Evolutionary conservation across 257 asterid species (phyloP).

Genomic region (Nicotiana sylvestris): DNA sequence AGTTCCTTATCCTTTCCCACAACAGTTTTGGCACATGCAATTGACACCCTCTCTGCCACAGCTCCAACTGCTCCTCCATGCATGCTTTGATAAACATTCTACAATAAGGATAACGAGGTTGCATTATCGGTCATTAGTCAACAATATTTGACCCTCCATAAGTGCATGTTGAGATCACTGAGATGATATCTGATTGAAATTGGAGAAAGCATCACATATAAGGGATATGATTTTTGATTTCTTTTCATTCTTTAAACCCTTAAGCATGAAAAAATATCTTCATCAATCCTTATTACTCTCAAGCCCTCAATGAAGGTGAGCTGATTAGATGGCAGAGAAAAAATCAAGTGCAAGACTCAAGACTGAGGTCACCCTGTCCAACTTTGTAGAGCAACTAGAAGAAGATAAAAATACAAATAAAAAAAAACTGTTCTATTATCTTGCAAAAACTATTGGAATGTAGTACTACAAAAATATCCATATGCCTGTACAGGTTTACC

Average conservation of each 20-base stretch:
- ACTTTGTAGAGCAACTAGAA: background rate
- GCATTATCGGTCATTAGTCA: background rate
- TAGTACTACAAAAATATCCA: background rate
- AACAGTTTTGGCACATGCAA: constrained; percentile 80
- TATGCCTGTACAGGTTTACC: background rate
- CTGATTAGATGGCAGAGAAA: background rate
- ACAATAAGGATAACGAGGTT: background rate
- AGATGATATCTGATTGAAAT: background rate
- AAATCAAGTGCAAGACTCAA: background rate
- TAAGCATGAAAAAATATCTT: background rate
- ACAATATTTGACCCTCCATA: background rate
- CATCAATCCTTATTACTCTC: background rate
- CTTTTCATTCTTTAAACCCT: background rate
- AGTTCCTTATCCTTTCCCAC: constrained; percentile 64
- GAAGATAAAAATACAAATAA: background rate
- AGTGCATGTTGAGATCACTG: background rate
- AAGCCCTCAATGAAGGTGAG: background rate
- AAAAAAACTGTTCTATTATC: background rate
- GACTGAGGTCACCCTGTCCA: background rate
- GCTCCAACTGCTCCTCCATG: constrained; percentile 90
- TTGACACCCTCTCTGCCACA: constrained; percentile 60
- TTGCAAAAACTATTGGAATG: background rate
- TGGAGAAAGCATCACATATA: background rate
- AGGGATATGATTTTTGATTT: background rate
- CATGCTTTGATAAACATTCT: constrained; percentile 70